Evolutionary conservation across 176 grass and related monocot genomes (phyloP), one percentile per base, ranked within the genome.

Genomic region (Pontederia paniculata): DNA sequence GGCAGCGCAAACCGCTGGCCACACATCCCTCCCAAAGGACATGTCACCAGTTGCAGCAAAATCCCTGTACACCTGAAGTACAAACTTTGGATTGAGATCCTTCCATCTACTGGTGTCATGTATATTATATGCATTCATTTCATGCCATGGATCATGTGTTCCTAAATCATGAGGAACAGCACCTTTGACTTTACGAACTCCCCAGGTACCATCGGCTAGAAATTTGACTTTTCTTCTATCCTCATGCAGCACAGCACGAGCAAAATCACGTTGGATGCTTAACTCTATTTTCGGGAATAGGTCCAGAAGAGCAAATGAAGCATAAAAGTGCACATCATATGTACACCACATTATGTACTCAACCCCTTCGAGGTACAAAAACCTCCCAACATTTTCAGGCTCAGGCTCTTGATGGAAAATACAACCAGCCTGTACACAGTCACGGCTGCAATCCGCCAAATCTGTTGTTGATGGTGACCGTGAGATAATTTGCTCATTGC

Each of bases 291-390:
- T 95, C 49, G 84, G 89, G 46, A 95, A 95, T 15, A 95, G 75
- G 47, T 81, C 81, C 53, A 95, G 62, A 70, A 95, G 89, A 67
- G 84, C 84, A 63, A 95, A 95, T 41, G 89, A 95, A 48, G 89
- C 89, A 68, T 95, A 95, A 57, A 95, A 94, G 60, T 95, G 89
- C 70, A 95, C 84, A 70, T 95, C 89, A 2, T 95, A 95, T 55
- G 89, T 95, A 74, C 80, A 84, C 84, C 83, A 95, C 89, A 95
- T 95, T 50, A 95, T 84, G 55, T 95, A 95, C 51, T 95, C 84
- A 74, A 95, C 67, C 72, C 89, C 89, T 88, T 95, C 89, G 51
- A 95, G 22, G 73, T 95, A 88, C 60, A 94, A 80, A 64, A 94
- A 94, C 54, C 82, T 83, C 59, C 89, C 89, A 48, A 95, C 84